These are phyloP conservation scores for Letharia lupina DNA, from an alignment of 495 filamentous ascomycete genomes.

Conservation along the genomic window DNA sequence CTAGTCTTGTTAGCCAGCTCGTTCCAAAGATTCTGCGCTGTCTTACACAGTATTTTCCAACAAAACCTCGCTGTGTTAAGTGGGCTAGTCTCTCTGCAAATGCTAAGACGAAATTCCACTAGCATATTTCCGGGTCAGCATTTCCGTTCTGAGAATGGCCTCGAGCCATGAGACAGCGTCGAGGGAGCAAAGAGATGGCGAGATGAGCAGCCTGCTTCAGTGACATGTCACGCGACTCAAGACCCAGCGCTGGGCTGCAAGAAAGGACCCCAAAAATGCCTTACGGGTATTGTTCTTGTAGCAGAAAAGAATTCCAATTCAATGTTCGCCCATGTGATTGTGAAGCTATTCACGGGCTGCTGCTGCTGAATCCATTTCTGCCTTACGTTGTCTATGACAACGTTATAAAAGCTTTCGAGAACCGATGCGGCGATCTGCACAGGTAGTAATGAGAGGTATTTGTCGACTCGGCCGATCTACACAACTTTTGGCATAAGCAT, in stretches of 20 bases:
- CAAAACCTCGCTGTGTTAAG: too few relatives aligned
- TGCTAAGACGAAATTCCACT: not conserved
- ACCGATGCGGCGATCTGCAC: not conserved
- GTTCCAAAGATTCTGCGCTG: not conserved
- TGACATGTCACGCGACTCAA: not conserved
- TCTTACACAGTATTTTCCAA: too few relatives aligned
- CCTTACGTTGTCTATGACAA: not conserved
- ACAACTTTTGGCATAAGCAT: not conserved
- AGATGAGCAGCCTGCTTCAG: not conserved
- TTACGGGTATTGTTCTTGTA: not conserved
- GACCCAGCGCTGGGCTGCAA: not conserved
- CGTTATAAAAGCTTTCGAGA: slow-evolving; percentile 4
- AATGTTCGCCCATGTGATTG: not conserved
- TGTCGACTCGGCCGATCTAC: not conserved
- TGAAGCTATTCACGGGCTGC: not conserved
- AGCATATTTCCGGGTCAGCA: not conserved
- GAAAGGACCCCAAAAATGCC: not conserved
- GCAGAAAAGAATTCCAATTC: not conserved
- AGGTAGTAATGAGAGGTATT: not conserved
- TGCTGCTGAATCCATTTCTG: slow-evolving; percentile 5
- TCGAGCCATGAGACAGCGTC: not conserved
- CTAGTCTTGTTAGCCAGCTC: not conserved
- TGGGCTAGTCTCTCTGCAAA: not conserved
- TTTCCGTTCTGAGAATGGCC: not conserved
- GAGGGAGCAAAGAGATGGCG: not conserved